Evolutionary conservation across 306 rosid species (phyloP).

Genomic region (Cucurbita ficifolia): DNA sequence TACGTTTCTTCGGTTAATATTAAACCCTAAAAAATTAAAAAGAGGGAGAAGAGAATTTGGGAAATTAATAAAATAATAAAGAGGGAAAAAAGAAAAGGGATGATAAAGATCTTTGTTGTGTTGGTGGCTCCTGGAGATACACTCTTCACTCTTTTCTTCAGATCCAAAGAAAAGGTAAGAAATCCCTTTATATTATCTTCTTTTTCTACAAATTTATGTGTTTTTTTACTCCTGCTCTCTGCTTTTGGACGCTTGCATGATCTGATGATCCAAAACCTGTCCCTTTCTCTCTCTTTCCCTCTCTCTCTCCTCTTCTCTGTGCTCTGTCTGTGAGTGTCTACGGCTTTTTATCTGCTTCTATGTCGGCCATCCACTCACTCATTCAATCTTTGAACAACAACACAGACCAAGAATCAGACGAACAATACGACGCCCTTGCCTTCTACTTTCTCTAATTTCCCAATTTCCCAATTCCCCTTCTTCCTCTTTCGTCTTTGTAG

Average conservation of each 20-base stretch:
- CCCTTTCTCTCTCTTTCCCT: neutral
- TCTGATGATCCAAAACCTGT: conserved; percentile 5
- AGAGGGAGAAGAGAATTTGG: neutral
- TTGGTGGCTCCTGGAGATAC: conserved; percentile 32
- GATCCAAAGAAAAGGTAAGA: conserved; percentile 39
- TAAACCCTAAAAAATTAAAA: no score
- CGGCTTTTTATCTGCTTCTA: conserved; percentile 10
- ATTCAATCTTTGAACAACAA: conserved; percentile 7
- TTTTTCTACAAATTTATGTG: neutral
- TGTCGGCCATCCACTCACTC: conserved; percentile 11
- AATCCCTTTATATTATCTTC: neutral
- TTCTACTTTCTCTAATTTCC: neutral
- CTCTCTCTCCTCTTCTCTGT: neutral
- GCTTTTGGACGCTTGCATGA: conserved; percentile 11
- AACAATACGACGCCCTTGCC: neutral
- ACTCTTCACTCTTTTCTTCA: conserved; percentile 18
- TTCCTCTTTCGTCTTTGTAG: neutral
- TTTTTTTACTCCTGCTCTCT: neutral
- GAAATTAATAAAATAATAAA: neutral
- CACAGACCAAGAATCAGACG: neutral
- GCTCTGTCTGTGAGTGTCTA: conserved; percentile 5
- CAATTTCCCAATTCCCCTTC: neutral
- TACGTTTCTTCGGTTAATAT: no score
- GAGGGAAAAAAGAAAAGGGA: neutral
- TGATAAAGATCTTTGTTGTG: conserved; percentile 13